These are phyloP conservation scores for Ehretia macrophylla DNA, from an alignment of 257 asterid genomes.

Conservation along the genomic window DNA sequence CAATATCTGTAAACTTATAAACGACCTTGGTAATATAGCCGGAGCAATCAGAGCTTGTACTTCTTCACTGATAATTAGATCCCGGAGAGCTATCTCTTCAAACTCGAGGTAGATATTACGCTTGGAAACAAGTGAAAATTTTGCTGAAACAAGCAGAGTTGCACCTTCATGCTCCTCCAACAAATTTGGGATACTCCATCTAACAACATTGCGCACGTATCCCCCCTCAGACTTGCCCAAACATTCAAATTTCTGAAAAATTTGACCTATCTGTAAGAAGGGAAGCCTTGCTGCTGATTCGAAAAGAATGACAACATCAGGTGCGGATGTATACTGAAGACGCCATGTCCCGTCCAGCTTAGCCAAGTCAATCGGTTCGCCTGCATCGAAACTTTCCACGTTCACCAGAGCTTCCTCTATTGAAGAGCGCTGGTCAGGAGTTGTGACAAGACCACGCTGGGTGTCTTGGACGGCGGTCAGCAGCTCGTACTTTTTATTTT, in stretches of 20 bases:
- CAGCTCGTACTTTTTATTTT: constrained; percentile 56
- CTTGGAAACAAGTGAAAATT: constrained; percentile 67
- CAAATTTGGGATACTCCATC: constrained; percentile 69
- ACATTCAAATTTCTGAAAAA: constrained; percentile 83
- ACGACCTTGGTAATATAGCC: constrained; percentile 74
- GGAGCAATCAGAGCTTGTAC: constrained; percentile 84
- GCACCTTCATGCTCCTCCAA: constrained; percentile 95
- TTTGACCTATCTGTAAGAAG: constrained; percentile 72
- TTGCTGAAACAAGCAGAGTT: constrained; percentile 73
- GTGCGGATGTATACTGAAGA: constrained; percentile 82
- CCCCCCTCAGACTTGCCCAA: constrained; percentile 41
- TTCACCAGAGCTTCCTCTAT: constrained; percentile 79
- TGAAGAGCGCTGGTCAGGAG: constrained; percentile 59
- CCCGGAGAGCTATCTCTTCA: constrained; percentile 72
- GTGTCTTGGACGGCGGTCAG: constrained; percentile 63
- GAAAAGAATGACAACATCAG: constrained; percentile 75
- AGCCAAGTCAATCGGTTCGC: constrained; percentile 47
- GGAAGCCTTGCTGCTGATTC: constrained; percentile 78
- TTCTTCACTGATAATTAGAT: constrained; percentile 66
- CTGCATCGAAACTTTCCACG: constrained; percentile 65
- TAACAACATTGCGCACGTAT: constrained; percentile 65
- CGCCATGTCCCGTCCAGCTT: constrained; percentile 94
- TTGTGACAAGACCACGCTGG: constrained; percentile 67
- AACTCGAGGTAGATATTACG: constrained; percentile 80
- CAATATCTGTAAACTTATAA: constrained; percentile 73